Conservation (phyloP, 2,329 filamentous ascomycete species). For the Diaporthe sp. region DNA sequence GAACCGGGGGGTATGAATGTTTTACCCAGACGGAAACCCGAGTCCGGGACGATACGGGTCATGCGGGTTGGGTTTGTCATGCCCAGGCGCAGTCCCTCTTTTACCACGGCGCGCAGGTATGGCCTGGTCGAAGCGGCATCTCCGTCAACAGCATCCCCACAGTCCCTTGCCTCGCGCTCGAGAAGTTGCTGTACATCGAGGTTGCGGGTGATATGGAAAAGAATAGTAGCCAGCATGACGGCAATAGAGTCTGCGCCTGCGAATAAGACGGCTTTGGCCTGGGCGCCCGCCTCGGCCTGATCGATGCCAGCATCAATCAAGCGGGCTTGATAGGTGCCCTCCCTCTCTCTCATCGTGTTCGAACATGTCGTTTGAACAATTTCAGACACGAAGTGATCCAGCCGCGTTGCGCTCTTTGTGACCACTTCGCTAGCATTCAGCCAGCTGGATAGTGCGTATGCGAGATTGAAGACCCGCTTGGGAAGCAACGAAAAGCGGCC, state of each 20-base stretch:
- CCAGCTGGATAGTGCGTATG: not conserved
- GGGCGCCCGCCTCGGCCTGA: not conserved
- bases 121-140: conserved; percentile 43
- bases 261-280: not conserved
- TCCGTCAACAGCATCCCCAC: too few relatives aligned
- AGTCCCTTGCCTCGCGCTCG: too few relatives aligned
- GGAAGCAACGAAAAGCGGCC: not conserved
- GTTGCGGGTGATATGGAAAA: not conserved
- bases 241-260: not conserved
- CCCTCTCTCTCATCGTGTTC: too few relatives aligned
- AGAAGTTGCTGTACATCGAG: too few relatives aligned
- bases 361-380: too few relatives aligned
- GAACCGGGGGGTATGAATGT: conserved; percentile 68
- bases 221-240: not conserved
- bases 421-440: too few relatives aligned
- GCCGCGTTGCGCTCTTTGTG: too few relatives aligned
- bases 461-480: not conserved
- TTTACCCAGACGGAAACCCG: conserved; percentile 58
- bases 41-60: conserved; percentile 29
- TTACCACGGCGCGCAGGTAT: conserved; percentile 54
- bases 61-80: conserved; percentile 42
- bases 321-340: not conserved
- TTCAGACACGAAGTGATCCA: too few relatives aligned
- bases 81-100: conserved; percentile 43
- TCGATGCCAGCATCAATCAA: not conserved